These are phyloP conservation scores for Simplicillium aogashimaense DNA, from an alignment of 2,329 filamentous ascomycete species.

Conservation along the genomic window DNA sequence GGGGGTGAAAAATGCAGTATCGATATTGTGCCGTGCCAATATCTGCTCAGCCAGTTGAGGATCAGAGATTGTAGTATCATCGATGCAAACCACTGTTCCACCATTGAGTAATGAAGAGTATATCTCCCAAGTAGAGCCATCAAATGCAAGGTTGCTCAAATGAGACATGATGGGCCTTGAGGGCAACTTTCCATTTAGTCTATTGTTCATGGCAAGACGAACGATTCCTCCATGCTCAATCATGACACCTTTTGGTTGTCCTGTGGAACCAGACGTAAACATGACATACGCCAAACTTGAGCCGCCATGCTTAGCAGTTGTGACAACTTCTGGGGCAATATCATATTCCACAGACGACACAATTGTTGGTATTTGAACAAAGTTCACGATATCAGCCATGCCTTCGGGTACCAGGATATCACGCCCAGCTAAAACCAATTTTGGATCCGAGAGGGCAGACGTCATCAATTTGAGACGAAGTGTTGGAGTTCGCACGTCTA, in stretches of 20 bases:
- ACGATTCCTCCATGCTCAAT: slow-evolving; percentile 10
- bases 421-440: slow-evolving; percentile 7
- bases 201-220: slow-evolving; percentile 4
- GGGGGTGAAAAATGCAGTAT: slow-evolving; percentile 17
- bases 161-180: slow-evolving; percentile 2
- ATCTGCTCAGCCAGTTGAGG: slow-evolving; percentile 3
- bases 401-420: background rate
- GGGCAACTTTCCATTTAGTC: background rate
- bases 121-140: slow-evolving; percentile 8
- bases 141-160: slow-evolving; percentile 7
- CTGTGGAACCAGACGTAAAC: slow-evolving; percentile 42
- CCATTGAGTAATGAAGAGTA: slow-evolving; percentile 9
- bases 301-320: background rate
- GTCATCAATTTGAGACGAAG: slow-evolving; percentile 10
- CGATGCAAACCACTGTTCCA: slow-evolving; percentile 9
- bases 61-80: slow-evolving; percentile 6
- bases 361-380: no score
- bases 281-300: slow-evolving; percentile 24
- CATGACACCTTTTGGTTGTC: slow-evolving; percentile 38
- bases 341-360: background rate
- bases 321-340: no score
- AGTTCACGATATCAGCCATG: background rate
- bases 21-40: slow-evolving; percentile 20
- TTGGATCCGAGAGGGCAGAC: background rate
- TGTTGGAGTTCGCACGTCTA: slow-evolving; percentile 10